phyloP scores from a whole-genome alignment of 352 stramenopile species.

The Globisporangium cylindrosporum region DNA sequence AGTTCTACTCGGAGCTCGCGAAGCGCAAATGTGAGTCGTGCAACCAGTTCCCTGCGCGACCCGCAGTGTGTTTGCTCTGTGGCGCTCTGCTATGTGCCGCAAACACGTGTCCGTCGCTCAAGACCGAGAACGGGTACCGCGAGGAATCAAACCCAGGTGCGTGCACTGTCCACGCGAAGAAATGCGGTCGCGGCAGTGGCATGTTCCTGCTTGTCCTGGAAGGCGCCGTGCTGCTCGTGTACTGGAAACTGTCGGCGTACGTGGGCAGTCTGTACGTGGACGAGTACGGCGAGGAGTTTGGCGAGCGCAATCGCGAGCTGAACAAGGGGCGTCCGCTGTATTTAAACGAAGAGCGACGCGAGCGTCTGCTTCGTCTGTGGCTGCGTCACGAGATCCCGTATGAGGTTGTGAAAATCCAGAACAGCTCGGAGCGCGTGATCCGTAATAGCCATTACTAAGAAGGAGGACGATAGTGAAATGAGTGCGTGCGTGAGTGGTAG shows the following conservation, averaged over 20 bases:
- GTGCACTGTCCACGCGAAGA: conserved; percentile 83
- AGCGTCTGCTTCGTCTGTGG: conserved; percentile 76
- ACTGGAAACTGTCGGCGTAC: conserved; percentile 84
- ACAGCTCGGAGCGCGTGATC: conserved; percentile 86
- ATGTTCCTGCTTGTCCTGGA: conserved; percentile 85
- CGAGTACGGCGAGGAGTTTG: conserved; percentile 87
- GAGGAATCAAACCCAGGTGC: conserved; percentile 81
- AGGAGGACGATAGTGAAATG: neutral
- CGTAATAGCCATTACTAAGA: conserved; percentile 86
- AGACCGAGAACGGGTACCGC: conserved; percentile 68
- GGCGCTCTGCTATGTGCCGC: conserved; percentile 77
- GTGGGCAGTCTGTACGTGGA: conserved; percentile 84
- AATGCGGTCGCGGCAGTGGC: conserved; percentile 76
- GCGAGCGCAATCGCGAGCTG: conserved; percentile 75
- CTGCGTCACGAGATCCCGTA: conserved; percentile 80
- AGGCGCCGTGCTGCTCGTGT: conserved; percentile 81
- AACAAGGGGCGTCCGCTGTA: conserved; percentile 83
- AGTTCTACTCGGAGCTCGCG: conserved; percentile 83
- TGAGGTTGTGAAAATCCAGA: conserved; percentile 87
- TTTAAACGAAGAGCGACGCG: conserved; percentile 65
- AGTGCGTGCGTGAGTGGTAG: neutral
- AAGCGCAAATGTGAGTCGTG: conserved; percentile 77
- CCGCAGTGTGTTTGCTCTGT: conserved; percentile 84
- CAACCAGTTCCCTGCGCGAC: conserved; percentile 75
- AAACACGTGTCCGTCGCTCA: conserved; percentile 74